Conservation (phyloP, 2,329 filamentous ascomycete genomes). For the Aureobasidium sp. region DNA sequence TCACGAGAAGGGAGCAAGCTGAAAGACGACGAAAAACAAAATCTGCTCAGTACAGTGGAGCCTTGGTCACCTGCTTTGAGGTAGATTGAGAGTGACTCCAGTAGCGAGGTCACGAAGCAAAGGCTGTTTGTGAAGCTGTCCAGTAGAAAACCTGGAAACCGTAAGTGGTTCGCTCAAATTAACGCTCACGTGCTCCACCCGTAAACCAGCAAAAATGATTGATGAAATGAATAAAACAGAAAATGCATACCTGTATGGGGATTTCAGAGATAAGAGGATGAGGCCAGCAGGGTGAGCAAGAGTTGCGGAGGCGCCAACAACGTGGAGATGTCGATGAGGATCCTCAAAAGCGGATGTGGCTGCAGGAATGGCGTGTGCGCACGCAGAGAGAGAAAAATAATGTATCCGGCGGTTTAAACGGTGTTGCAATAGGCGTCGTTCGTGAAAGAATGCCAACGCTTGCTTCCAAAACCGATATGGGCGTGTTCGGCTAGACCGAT, state of each 20-base stretch:
- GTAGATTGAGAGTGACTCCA: slow-evolving; percentile 7
- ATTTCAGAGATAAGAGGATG: slow-evolving; percentile 1
- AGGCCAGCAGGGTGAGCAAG: not conserved
- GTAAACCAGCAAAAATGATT: not conserved
- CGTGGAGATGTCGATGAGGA: slow-evolving; percentile 34
- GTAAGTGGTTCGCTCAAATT: slow-evolving; percentile 8
- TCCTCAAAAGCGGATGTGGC: slow-evolving; percentile 66
- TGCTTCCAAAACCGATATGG: not conserved
- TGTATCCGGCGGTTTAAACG: slow-evolving; percentile 12
- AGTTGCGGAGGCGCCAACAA: slow-evolving; percentile 13
- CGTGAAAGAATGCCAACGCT: slow-evolving; percentile 11
- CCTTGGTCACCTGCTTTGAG: slow-evolving; percentile 12
- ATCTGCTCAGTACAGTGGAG: slow-evolving; percentile 6
- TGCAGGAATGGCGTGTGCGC: slow-evolving; percentile 63
- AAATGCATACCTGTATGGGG: slow-evolving; percentile 11
- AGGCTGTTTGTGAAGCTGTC: slow-evolving; percentile 12
- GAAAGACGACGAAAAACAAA: not conserved
- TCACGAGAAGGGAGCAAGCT: not conserved
- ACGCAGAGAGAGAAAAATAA: slow-evolving; percentile 5
- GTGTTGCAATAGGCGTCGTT: slow-evolving; percentile 11
- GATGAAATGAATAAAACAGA: not conserved
- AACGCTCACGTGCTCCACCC: slow-evolving; percentile 12
- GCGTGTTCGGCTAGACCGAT: slow-evolving; percentile 1
- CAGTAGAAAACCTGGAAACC: slow-evolving; percentile 14
- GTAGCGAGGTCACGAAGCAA: slow-evolving; percentile 11